Evolutionary conservation across 2,329 filamentous ascomycete species (phyloP), one percentile per base, ranked within the genome.

Genomic region (Hypomyces perniciosus): DNA sequence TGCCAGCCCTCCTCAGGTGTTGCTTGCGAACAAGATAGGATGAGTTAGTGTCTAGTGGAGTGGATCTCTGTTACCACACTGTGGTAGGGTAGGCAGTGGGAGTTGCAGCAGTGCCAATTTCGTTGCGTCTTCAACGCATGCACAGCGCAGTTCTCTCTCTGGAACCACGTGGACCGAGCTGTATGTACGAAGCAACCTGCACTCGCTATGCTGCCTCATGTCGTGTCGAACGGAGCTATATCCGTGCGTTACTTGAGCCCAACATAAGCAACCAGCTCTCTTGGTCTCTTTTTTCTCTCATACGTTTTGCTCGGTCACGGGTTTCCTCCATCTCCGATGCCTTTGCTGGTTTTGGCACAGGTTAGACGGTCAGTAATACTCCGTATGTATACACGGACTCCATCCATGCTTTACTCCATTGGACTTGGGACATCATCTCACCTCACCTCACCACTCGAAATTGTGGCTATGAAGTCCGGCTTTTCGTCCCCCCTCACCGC

Each of bases 401-500:
- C 20, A 20, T 20, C 20, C 20, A 20, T 20, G 20, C 20, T 20
- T 20, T 20, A 20, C 20, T 20, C 20, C 20, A 20, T 20, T n/a
- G 35, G 35, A n/a, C 35, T 38, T 12, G 35, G 20, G 35, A 38
- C 35, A n/a, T 38, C 20, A n/a, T n/a, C 10, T 38, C 20, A n/a
- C 20, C 9, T n/a, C 35, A 12, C 20, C 20, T n/a, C 6, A 12
- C 20, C 35, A n/a, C 35, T 38, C 12, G 37, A 40, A 37, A 43
- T 42, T 34, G 49, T 50, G 47, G 28, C 35, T 10, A 13, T 48
- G 37, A 41, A 33, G 43, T 41, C 43, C 39, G 31, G 48, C 34
- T 40, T 37, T 12, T 51, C 44, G 50, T 48, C 38, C 38, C 38
- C 46, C 48, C 52, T 56, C 54, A 56, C 54, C 54, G 54, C 54